phyloP scores from a whole-genome alignment of 495 filamentous ascomycete species.

The Platismatia glauca region DNA sequence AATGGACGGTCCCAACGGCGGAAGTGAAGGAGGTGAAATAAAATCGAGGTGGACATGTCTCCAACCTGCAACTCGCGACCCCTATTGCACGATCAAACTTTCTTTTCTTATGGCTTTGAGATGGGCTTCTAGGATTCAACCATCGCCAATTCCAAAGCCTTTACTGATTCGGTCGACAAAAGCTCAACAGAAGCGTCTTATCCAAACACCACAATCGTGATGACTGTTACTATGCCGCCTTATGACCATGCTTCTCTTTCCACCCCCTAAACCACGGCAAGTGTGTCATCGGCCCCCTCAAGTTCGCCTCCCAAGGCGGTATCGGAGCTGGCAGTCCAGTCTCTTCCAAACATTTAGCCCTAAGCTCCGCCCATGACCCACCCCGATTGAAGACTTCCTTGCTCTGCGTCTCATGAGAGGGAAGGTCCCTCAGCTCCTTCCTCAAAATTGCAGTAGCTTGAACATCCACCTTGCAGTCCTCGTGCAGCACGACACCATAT shows the following conservation, averaged over 20 bases:
- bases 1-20: too few relatives aligned
- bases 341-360: constrained; percentile 30
- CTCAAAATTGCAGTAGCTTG: constrained; percentile 31
- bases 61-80: too few relatives aligned
- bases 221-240: background rate
- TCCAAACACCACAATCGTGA: too few relatives aligned
- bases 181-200: too few relatives aligned
- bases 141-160: too few relatives aligned
- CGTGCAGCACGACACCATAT: constrained; percentile 37
- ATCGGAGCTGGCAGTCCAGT: constrained; percentile 32
- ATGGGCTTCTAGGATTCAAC: too few relatives aligned
- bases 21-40: too few relatives aligned
- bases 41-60: too few relatives aligned
- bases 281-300: constrained; percentile 31
- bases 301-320: constrained; percentile 32
- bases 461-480: constrained; percentile 27
- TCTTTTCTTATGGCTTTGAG: too few relatives aligned
- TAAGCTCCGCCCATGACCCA: constrained; percentile 30
- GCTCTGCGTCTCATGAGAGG: constrained; percentile 1
- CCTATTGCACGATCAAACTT: too few relatives aligned
- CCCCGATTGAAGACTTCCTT: constrained; percentile 33
- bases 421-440: constrained; percentile 22
- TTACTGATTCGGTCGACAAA: too few relatives aligned
- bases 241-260: constrained; percentile 11
- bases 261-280: constrained; percentile 32